Conservation (phyloP, 2,329 filamentous ascomycete genomes). For the Colletotrichum sidae region DNA sequence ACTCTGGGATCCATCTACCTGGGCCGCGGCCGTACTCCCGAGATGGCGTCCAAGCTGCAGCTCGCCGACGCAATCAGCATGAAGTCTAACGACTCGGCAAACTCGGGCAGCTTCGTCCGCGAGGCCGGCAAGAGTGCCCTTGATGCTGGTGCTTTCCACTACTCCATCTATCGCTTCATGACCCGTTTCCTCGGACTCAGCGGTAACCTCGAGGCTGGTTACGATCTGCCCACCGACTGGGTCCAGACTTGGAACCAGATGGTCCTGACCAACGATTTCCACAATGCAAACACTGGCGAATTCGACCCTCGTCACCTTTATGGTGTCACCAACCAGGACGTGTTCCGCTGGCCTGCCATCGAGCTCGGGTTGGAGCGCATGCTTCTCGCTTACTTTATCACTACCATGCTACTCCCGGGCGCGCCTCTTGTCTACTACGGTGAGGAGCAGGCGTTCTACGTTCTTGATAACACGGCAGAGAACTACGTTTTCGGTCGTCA, state of each 20-base stretch:
- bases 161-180: slow-evolving; percentile 45
- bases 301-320: slow-evolving; percentile 75
- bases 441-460: slow-evolving; percentile 74
- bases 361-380: slow-evolving; percentile 67
- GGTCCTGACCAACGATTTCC: slow-evolving; percentile 67
- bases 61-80: slow-evolving; percentile 38
- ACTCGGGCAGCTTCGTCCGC: slow-evolving; percentile 58
- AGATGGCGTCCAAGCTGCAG: slow-evolving; percentile 37
- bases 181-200: slow-evolving; percentile 47
- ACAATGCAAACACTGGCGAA: slow-evolving; percentile 69
- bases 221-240: slow-evolving; percentile 49
- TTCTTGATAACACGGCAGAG: slow-evolving; percentile 71
- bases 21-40: slow-evolving; percentile 67
- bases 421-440: slow-evolving; percentile 72
- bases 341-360: slow-evolving; percentile 72
- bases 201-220: slow-evolving; percentile 46
- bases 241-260: slow-evolving; percentile 67
- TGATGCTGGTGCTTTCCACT: slow-evolving; percentile 58
- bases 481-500: slow-evolving; percentile 76
- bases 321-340: slow-evolving; percentile 74
- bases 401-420: slow-evolving; percentile 69
- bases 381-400: slow-evolving; percentile 68
- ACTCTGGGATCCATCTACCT: slow-evolving; percentile 70
- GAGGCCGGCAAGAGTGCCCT: slow-evolving; percentile 63
- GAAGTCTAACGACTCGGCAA: slow-evolving; percentile 32